Base-by-base conservation (phyloP, 352 stramenopile genomes). In the Plasmopara viticola region DNA sequence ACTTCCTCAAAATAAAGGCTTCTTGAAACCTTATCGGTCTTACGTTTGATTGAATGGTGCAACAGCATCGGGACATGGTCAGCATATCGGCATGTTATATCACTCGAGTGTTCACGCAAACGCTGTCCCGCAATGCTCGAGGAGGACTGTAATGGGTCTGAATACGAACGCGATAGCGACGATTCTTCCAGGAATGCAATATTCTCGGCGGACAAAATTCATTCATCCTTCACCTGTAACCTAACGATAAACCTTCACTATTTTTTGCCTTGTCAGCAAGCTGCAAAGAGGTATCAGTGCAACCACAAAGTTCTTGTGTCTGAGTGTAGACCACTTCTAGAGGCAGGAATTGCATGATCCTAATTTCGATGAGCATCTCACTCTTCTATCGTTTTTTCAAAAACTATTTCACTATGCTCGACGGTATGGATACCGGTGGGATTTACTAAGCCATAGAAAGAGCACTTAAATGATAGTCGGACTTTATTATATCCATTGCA, bases 101-200 rank as follows among this genome's bases (percentile, higher is more conserved):
- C 55, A 30, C 55, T 51, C 0, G 64, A 41, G 17, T 68, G 67
- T 29, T 72, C 50, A 60, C 63, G 69, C 10, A 66, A 58, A 6
- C 47, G 44, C 0, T 61, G 61, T 17, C 62, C 56, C 29, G 71
- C 52, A n/a, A 63, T 55, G 14, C 68, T 62, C 3, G 62, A 66
- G 0, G 74, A 74, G 5, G 76, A 86, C 41, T 71, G 64, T 40
- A 84, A 87, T 13, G 76, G 72, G 28, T 90, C 79, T 15, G 74
- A 84, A 49, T 70, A 75, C 4, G 79, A 90, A 13, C 77, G 66
- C 8, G 75, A 73, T 10, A 87, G 50, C 1, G 52, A 56, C 18
- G 64, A 49, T 20, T 69, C 61, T 25, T 66, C 54, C 17, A 69
- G 35, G 34, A 66, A 61, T 51, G 56, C 40, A 8, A 62, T 47